Conservation (phyloP, 768 basidiomycete species). For the Mycena metata region DNA sequence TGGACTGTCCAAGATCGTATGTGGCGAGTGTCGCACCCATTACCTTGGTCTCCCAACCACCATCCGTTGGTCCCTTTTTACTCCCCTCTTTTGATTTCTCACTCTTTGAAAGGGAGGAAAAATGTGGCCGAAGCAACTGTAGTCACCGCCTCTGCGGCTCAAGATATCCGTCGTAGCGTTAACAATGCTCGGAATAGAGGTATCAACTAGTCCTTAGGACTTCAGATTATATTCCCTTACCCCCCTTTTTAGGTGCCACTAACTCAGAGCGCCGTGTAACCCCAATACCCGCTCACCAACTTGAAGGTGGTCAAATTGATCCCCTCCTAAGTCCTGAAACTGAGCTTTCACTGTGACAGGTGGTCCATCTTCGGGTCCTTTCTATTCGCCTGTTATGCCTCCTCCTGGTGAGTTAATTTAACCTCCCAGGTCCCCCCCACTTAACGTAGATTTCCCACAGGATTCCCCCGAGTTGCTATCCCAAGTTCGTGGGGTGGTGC, state of each 20-base stretch:
- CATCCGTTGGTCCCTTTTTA: background rate
- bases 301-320: too few species aligned
- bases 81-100: background rate
- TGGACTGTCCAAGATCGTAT: background rate
- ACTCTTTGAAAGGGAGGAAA: too few species aligned
- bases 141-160: background rate
- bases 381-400: background rate
- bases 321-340: too few species aligned
- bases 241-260: background rate
- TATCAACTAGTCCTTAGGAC: background rate
- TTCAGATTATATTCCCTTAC: background rate
- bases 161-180: background rate
- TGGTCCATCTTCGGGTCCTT: background rate
- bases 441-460: background rate
- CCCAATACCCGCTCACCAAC: too few species aligned
- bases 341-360: too few species aligned
- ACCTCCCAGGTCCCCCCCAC: too few species aligned
- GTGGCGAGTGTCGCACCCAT: background rate
- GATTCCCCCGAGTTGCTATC: background rate
- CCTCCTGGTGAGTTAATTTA: background rate
- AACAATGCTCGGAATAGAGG: constrained; percentile 1
- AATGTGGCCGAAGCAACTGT: background rate
- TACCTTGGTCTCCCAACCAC: background rate
- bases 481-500: background rate
- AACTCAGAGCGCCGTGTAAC: background rate